phyloP scores from a whole-genome alignment of 1,139 yeast genomes.

The Pichia sp. region DNA sequence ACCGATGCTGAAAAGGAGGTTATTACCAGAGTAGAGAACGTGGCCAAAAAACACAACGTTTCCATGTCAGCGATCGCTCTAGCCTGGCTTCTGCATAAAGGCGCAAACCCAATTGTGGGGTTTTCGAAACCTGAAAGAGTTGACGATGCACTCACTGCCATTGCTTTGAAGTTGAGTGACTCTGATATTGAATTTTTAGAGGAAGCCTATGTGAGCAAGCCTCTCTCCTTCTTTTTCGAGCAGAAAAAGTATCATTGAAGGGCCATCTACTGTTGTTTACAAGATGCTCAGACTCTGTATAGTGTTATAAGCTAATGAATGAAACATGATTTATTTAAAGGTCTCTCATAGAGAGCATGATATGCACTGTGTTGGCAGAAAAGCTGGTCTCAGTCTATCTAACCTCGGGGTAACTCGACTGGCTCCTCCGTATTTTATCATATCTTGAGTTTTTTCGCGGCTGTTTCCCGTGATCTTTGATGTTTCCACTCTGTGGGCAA shows the following conservation, averaged over 20 bases:
- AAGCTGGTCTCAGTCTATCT: too few species aligned
- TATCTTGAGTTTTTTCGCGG: neutral
- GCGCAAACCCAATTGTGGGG: conserved; percentile 47
- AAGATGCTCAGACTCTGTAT: too few species aligned
- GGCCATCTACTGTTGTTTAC: too few species aligned
- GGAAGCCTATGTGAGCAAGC: neutral
- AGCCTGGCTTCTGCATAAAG: conserved; percentile 52
- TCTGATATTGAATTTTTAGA: conserved; percentile 16
- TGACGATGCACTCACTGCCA: conserved; percentile 48
- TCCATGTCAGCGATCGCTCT: conserved; percentile 53
- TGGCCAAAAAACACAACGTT: conserved; percentile 43
- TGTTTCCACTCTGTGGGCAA: neutral
- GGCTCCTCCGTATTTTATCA: too few species aligned
- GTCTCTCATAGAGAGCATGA: too few species aligned
- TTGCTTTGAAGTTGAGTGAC: conserved; percentile 38
- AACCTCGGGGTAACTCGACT: too few species aligned
- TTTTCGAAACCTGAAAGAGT: conserved; percentile 45
- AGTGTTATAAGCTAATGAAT: too few species aligned
- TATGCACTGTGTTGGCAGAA: too few species aligned
- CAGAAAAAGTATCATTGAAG: neutral
- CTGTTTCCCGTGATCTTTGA: neutral
- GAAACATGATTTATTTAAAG: too few species aligned
- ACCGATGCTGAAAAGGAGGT: conserved; percentile 35
- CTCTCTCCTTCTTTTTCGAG: neutral
- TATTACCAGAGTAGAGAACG: conserved; percentile 46